These are phyloP conservation scores for Fusarium anguioides DNA, from an alignment of 2,329 filamentous ascomycete genomes.

Conservation along the genomic window DNA sequence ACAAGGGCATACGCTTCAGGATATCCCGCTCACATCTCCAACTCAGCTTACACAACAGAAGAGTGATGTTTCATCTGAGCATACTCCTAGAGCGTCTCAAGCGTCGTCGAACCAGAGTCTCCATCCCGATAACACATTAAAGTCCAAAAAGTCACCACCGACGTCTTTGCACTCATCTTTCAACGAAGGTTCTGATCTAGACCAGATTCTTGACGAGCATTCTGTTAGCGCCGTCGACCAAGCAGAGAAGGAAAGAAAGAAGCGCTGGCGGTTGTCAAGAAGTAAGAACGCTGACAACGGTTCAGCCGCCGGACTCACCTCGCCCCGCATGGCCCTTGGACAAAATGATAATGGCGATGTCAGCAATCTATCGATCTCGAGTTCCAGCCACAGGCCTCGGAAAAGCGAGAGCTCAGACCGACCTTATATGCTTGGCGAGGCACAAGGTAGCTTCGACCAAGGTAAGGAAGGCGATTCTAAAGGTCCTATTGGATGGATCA, in stretches of 20 bases:
- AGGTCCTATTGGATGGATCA: slow-evolving; percentile 68
- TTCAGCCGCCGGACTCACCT: slow-evolving; percentile 55
- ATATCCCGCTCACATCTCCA: slow-evolving; percentile 31
- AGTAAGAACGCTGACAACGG: slow-evolving; percentile 67
- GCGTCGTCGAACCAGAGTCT: slow-evolving; percentile 54
- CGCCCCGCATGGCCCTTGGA: slow-evolving; percentile 63
- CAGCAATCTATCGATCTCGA: slow-evolving; percentile 76
- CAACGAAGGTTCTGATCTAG: slow-evolving; percentile 85
- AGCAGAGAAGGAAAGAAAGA: slow-evolving; percentile 75
- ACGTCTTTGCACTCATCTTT: slow-evolving; percentile 80
- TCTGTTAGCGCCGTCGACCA: slow-evolving; percentile 52
- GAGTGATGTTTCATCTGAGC: slow-evolving; percentile 55
- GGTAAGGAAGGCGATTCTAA: slow-evolving; percentile 59
- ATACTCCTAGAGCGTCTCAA: slow-evolving; percentile 61
- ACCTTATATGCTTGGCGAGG: slow-evolving; percentile 55
- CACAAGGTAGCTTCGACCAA: slow-evolving; percentile 52
- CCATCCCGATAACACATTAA: slow-evolving; percentile 63
- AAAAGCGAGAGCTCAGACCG: slow-evolving; percentile 64
- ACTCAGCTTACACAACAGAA: slow-evolving; percentile 35
- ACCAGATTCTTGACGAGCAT: slow-evolving; percentile 72
- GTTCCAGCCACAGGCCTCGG: slow-evolving; percentile 61
- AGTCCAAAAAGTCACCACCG: slow-evolving; percentile 77
- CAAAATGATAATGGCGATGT: slow-evolving; percentile 71
- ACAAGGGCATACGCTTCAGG: slow-evolving; percentile 29
- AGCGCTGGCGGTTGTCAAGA: slow-evolving; percentile 78